phyloP scores from a whole-genome alignment of 1,284 basidiomycete genomes.

The Leccinum subrobustum region DNA sequence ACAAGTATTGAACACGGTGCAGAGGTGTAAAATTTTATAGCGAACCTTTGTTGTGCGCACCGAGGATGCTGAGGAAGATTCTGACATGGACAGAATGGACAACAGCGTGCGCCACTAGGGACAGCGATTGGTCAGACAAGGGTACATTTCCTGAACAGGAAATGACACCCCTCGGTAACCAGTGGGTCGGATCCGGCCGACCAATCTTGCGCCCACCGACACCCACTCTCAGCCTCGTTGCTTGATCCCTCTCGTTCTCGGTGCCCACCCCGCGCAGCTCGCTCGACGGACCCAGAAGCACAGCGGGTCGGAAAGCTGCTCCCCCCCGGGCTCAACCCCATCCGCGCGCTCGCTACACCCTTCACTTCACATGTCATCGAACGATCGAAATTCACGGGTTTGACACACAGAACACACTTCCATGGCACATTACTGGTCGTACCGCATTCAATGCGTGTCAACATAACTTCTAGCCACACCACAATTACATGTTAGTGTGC shows the following conservation, averaged over 20 bases:
- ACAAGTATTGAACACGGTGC: neutral
- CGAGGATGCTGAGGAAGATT: conserved; percentile 23
- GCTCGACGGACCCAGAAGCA: neutral
- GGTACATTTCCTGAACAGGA: neutral
- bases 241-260: neutral
- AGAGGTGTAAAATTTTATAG: neutral
- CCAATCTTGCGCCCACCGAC: too few relatives aligned
- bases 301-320: neutral
- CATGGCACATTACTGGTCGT: neutral
- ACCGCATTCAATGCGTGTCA: neutral
- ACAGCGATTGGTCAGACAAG: neutral
- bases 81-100: conserved; percentile 5
- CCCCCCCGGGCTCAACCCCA: neutral
- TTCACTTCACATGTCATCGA: neutral
- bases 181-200: too few relatives aligned
- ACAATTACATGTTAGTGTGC: neutral
- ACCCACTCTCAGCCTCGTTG: neutral
- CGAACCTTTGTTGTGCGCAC: conserved; percentile 35
- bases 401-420: neutral
- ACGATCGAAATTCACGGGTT: neutral
- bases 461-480: neutral
- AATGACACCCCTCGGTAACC: neutral
- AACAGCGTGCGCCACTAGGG: neutral
- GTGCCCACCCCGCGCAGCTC: neutral
- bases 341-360: neutral